Conservation (phyloP, 2,329 filamentous ascomycete species). For the Aspergillus glaucus region DNA sequence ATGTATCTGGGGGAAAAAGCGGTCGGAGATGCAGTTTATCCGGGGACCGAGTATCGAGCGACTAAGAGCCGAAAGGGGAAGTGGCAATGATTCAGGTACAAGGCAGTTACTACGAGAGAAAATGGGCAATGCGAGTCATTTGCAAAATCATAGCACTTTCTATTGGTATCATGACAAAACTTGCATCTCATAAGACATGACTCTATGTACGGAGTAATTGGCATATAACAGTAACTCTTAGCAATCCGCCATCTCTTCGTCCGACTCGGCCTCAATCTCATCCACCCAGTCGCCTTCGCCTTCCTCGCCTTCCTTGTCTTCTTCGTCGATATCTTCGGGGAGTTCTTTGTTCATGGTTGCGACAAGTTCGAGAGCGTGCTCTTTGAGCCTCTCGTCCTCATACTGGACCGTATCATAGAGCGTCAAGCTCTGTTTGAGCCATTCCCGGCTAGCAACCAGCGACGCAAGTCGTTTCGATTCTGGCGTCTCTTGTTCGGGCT, state of each 20-base stretch:
- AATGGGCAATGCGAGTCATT: not conserved
- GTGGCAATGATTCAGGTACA: not conserved
- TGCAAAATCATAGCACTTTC: conserved; percentile 8
- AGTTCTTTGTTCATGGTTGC: conserved; percentile 57
- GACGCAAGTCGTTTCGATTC: conserved; percentile 54
- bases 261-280: conserved; percentile 50
- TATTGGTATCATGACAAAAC: conserved; percentile 28
- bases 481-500: conserved; percentile 27
- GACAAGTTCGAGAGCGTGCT: conserved; percentile 40
- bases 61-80: not conserved
- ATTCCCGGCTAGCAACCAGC: conserved; percentile 70
- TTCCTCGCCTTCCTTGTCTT: conserved; percentile 52
- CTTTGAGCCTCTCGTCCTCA: conserved; percentile 46
- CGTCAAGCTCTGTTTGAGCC: conserved; percentile 73
- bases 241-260: conserved; percentile 50
- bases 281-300: conserved; percentile 50
- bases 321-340: conserved; percentile 52
- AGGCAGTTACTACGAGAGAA: not conserved
- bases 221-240: conserved; percentile 19
- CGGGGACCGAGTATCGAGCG: conserved; percentile 14
- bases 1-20: conserved; percentile 15
- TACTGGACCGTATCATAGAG: conserved; percentile 77
- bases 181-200: no score
- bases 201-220: no score
- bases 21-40: conserved; percentile 25